These are phyloP conservation scores for Akanthomyces muscarius DNA, from an alignment of 2,329 filamentous ascomycete species.

Conservation along the genomic window DNA sequence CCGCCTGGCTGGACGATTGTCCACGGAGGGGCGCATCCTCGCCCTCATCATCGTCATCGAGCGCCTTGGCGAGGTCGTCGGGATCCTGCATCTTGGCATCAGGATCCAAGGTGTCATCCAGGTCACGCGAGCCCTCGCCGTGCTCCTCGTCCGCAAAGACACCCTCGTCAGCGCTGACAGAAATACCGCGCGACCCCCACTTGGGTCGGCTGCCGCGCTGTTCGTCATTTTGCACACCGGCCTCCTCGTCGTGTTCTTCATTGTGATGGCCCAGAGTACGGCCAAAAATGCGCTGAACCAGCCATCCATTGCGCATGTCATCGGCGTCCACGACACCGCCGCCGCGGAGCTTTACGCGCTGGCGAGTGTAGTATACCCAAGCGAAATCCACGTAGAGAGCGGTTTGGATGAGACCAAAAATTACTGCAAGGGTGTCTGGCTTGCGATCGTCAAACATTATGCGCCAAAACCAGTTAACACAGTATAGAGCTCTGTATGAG, in stretches of 20 bases:
- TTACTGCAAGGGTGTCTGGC: constrained; percentile 69
- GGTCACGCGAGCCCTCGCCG: constrained; percentile 38
- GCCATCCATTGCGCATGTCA: constrained; percentile 79
- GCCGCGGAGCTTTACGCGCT: constrained; percentile 84
- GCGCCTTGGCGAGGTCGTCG: constrained; percentile 57
- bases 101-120: constrained; percentile 48
- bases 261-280: constrained; percentile 40
- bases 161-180: constrained; percentile 61
- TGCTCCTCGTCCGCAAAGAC: constrained; percentile 49
- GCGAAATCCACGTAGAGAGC: constrained; percentile 90
- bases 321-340: constrained; percentile 88
- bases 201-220: constrained; percentile 41
- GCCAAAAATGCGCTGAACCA: constrained; percentile 75
- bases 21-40: constrained; percentile 37
- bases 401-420: constrained; percentile 87
- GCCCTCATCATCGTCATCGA: constrained; percentile 48
- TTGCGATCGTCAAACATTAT: constrained; percentile 52
- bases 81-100: constrained; percentile 65
- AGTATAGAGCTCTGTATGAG: constrained; percentile 82
- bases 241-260: constrained; percentile 56
- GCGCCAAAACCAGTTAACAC: constrained; percentile 84
- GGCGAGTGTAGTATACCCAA: constrained; percentile 92
- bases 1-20: constrained; percentile 25
- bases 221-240: constrained; percentile 45
- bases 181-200: constrained; percentile 63